Evolutionary conservation across 331 rosid species (phyloP).

Genomic region (Malus hybrid): DNA sequence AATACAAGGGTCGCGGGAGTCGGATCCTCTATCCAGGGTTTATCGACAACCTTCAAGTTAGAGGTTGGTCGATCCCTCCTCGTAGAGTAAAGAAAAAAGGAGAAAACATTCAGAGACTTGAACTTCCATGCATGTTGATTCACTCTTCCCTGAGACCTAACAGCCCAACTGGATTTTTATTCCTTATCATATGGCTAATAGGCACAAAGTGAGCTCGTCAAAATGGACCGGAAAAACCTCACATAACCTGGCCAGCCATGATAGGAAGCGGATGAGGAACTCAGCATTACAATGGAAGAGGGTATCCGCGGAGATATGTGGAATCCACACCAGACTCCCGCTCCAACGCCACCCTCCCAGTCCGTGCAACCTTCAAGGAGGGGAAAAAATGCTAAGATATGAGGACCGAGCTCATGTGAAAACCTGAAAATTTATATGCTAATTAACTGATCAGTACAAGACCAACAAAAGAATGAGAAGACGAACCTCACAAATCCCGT

Average conservation of each 20-base stretch:
- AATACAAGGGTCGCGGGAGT: neutral
- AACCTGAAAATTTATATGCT: neutral
- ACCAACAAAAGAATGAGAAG: neutral
- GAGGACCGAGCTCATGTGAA: neutral
- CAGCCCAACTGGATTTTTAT: neutral
- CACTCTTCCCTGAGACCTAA: neutral
- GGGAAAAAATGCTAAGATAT: neutral
- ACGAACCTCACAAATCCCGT: conserved; percentile 55
- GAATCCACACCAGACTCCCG: conserved; percentile 61
- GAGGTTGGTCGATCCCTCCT: neutral
- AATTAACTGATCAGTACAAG: neutral
- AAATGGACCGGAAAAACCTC: neutral
- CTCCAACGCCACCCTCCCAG: conserved; percentile 48
- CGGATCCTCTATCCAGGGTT: neutral
- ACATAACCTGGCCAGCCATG: neutral
- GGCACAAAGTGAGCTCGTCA: neutral
- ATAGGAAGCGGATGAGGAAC: neutral
- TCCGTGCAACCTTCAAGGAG: conserved; percentile 44
- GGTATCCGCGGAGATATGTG: conserved; percentile 44
- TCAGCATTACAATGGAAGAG: conserved; percentile 33
- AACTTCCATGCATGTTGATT: neutral
- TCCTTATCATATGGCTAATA: neutral
- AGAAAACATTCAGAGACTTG: neutral
- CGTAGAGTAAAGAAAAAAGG: neutral
- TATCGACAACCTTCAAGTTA: too few relatives aligned